Conservation (phyloP, 139 green algal species). For the Astrephomene gubernaculifera region DNA sequence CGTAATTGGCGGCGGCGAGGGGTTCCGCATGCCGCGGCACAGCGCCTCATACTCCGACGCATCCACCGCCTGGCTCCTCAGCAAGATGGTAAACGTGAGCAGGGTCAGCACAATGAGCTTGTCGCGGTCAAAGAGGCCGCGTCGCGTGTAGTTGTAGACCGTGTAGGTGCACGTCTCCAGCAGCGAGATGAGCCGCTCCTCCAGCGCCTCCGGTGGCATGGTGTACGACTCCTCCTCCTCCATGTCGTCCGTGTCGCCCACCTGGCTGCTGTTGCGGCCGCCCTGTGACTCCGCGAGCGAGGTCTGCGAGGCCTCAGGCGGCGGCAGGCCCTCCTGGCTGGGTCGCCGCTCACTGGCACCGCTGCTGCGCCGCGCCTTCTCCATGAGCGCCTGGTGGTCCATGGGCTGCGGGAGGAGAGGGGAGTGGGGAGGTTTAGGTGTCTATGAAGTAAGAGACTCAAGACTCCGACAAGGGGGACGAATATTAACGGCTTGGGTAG, state of each 20-base stretch:
- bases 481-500: too few species aligned
- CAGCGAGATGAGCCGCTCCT: constrained; percentile 71
- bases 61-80: constrained; percentile 72
- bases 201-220: constrained; percentile 79
- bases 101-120: constrained; percentile 89
- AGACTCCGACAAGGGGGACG: too few species aligned
- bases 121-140: constrained; percentile 90
- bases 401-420: not conserved
- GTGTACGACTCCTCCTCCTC: constrained; percentile 61
- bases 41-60: constrained; percentile 81
- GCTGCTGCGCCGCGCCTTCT: constrained; percentile 57
- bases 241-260: constrained; percentile 48
- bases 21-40: constrained; percentile 71
- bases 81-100: constrained; percentile 81
- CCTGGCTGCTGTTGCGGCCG: constrained; percentile 30
- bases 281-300: constrained; percentile 29
- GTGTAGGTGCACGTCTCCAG: constrained; percentile 87
- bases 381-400: constrained; percentile 48
- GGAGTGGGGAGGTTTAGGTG: too few species aligned
- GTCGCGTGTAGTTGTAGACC: constrained; percentile 89
- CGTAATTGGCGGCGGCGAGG: constrained; percentile 75
- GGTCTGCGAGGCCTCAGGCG: constrained; percentile 19
- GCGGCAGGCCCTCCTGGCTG: constrained; percentile 33
- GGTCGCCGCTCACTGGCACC: constrained; percentile 9
- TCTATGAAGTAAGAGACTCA: too few species aligned